Conservation (phyloP, 108 stramenopile genomes). For the Stephanodiscus minutulus region DNA sequence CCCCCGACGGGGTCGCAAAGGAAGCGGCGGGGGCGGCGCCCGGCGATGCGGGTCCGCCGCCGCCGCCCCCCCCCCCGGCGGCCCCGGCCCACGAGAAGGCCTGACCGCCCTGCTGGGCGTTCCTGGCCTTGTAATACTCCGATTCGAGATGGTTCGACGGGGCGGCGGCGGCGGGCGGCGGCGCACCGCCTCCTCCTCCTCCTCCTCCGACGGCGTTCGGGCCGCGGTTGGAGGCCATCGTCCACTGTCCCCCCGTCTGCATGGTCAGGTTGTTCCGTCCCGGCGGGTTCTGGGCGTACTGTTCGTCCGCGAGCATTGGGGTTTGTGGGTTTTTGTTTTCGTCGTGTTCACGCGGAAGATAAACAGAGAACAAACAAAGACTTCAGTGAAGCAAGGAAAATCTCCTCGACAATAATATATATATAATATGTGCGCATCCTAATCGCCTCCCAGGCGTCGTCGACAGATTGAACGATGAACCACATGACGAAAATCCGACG, state of each 20-base stretch:
- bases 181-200: neutral
- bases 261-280: constrained; percentile 70
- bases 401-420: too few relatives aligned
- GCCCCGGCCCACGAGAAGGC: constrained; percentile 62
- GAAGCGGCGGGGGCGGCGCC: neutral
- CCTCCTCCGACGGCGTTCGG: constrained; percentile 58
- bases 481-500: too few relatives aligned
- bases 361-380: too few relatives aligned
- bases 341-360: neutral
- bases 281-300: constrained; percentile 64
- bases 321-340: too few relatives aligned
- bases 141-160: constrained; percentile 46
- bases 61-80: constrained; percentile 74
- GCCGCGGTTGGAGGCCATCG: constrained; percentile 89
- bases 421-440: too few relatives aligned
- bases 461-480: too few relatives aligned
- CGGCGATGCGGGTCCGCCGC: constrained; percentile 25
- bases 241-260: constrained; percentile 87
- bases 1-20: constrained; percentile 18
- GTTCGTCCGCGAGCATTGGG: neutral
- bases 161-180: constrained; percentile 34
- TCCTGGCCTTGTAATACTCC: constrained; percentile 72
- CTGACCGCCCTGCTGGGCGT: constrained; percentile 43
- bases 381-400: too few relatives aligned
- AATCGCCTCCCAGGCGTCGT: too few relatives aligned